These are phyloP conservation scores for Rubia peregrina DNA, from an alignment of 305 asterid genomes.

Conservation along the genomic window DNA sequence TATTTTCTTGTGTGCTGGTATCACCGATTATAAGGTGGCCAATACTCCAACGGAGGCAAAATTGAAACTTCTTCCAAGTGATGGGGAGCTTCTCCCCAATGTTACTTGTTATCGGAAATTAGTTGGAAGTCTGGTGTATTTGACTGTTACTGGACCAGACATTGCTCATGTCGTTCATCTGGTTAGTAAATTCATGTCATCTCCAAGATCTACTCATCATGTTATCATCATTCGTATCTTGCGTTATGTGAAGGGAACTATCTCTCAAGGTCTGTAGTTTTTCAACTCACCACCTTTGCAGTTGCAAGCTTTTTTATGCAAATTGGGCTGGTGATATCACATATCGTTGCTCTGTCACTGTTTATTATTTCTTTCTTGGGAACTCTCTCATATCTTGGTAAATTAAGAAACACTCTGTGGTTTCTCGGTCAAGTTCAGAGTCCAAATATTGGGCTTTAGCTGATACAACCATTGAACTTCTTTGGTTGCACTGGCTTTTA, in stretches of 20 bases:
- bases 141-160: too few species aligned
- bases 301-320: background rate
- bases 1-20: too few species aligned
- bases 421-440: background rate
- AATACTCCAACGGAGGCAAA: too few species aligned
- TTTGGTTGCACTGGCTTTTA: background rate
- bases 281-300: background rate
- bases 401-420: background rate
- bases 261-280: background rate
- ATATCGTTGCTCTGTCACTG: background rate
- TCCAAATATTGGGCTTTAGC: background rate
- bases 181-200: too few species aligned
- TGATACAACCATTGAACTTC: background rate
- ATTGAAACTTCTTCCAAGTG: too few species aligned
- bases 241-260: background rate
- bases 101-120: too few species aligned
- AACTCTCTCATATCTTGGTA: background rate
- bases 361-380: background rate
- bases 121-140: too few species aligned
- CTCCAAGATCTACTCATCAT: background rate
- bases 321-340: background rate
- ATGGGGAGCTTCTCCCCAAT: too few species aligned
- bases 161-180: too few species aligned
- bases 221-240: background rate
- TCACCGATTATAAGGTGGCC: too few species aligned